phyloP scores from a whole-genome alignment of 2,329 filamentous ascomycete genomes.

The Ophiocordyceps sinensis region DNA sequence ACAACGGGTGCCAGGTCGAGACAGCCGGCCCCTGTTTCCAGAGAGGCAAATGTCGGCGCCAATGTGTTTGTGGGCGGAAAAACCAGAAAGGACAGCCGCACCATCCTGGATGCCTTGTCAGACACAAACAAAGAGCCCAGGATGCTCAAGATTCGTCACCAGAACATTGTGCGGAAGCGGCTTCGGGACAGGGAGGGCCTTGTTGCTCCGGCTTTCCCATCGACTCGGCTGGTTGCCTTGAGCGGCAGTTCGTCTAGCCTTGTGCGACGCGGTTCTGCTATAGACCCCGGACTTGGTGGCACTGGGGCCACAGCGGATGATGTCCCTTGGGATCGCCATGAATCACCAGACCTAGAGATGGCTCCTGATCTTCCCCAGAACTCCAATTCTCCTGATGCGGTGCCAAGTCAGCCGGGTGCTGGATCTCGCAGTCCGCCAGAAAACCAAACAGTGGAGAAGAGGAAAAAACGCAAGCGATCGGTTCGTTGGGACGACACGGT shows the following conservation, averaged over 20 bases:
- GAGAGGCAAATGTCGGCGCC: conserved; percentile 3
- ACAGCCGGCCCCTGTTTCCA: not conserved
- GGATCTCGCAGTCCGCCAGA: too few relatives aligned
- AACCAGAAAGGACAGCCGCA: conserved; percentile 18
- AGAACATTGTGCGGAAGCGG: conserved; percentile 25
- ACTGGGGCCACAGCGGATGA: too few relatives aligned
- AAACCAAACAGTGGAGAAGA: not conserved
- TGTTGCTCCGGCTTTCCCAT: conserved; percentile 19
- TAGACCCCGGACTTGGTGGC: too few relatives aligned
- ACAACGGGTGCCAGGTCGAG: not conserved
- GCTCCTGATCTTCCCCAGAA: too few relatives aligned
- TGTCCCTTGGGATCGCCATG: too few relatives aligned
- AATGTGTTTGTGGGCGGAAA: conserved; percentile 35
- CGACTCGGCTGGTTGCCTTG: conserved; percentile 14
- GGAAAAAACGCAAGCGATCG: not conserved
- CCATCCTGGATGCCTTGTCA: conserved; percentile 22
- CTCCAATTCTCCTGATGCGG: too few relatives aligned
- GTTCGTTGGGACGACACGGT: conserved; percentile 1
- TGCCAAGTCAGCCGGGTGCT: too few relatives aligned
- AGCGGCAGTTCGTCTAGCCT: conserved; percentile 4
- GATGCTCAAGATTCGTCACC: conserved; percentile 20
- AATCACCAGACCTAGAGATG: too few relatives aligned
- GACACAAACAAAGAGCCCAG: conserved; percentile 27
- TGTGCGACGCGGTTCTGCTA: not conserved
- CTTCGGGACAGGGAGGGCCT: conserved; percentile 29